phyloP scores from a whole-genome alignment of 106 monocot species.

The Allium fistulosum region DNA sequence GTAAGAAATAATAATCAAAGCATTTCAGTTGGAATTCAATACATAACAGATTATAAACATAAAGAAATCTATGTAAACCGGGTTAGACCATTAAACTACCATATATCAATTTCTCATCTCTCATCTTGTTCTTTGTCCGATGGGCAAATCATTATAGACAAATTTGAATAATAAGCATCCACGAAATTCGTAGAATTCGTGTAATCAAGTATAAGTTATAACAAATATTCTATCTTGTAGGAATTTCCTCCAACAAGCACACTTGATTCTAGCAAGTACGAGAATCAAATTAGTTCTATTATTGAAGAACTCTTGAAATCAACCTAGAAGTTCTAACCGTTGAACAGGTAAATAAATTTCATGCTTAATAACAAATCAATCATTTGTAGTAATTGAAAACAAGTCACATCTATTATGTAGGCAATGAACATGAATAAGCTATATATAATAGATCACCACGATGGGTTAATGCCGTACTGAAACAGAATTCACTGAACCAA shows the following conservation, averaged over 20 bases:
- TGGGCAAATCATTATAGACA: not conserved
- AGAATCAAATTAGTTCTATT: conserved; percentile 38
- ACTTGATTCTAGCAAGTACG: conserved; percentile 46
- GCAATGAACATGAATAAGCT: conserved; percentile 18
- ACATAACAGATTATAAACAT: too few species aligned
- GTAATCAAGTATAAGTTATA: not conserved
- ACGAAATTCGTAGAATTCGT: not conserved
- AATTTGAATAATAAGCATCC: not conserved
- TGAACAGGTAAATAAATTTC: conserved; percentile 10
- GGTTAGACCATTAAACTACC: too few species aligned
- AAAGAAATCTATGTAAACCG: too few species aligned
- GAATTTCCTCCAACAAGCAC: conserved; percentile 59
- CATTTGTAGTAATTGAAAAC: too few species aligned
- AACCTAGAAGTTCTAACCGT: conserved; percentile 42
- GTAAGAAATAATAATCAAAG: conserved; percentile 3
- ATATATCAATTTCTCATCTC: not conserved
- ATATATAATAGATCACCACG: conserved; percentile 31
- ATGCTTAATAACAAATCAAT: too few species aligned
- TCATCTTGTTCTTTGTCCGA: not conserved
- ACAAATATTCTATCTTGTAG: conserved; percentile 7
- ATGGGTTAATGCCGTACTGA: conserved; percentile 19
- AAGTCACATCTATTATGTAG: not conserved
- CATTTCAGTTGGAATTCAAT: not conserved
- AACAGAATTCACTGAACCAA: conserved; percentile 16
- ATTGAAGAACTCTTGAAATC: conserved; percentile 24